A percentile compares a stretch with the other conserved stretches of the same genome.
Conservation (phyloP, 2,329 filamentous ascomycete species). For the Zymoseptoria passerinii region DNA sequence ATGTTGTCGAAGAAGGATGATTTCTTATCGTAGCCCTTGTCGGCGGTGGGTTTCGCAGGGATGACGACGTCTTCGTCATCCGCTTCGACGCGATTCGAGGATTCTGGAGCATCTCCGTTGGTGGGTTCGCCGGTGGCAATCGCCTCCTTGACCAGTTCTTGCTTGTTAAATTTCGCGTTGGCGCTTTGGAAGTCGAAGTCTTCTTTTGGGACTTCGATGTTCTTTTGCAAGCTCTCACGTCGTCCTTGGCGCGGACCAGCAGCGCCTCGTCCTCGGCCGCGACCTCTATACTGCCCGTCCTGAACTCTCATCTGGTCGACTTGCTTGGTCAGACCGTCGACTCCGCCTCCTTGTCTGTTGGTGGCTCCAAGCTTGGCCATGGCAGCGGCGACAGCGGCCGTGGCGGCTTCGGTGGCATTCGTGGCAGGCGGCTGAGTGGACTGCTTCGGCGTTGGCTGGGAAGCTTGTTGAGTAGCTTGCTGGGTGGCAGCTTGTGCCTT, state of each 20-base stretch:
- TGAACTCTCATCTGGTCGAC: constrained; percentile 63
- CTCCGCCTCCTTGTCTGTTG: constrained; percentile 17
- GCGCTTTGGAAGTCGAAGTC: constrained; percentile 87
- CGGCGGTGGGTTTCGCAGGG: constrained; percentile 31
- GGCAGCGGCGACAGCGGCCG: constrained; percentile 68
- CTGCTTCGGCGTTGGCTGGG: constrained; percentile 7
- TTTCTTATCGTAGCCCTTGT: constrained; percentile 71
- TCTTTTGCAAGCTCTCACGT: constrained; percentile 33
- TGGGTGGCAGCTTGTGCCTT: constrained; percentile 8
- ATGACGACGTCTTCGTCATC: constrained; percentile 38
- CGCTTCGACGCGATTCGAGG: constrained; percentile 19
- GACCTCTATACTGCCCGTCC: constrained; percentile 29
- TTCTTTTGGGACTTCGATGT: constrained; percentile 76
- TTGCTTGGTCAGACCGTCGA: constrained; percentile 66
- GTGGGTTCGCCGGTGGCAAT: constrained; percentile 67
- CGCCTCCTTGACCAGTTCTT: constrained; percentile 80
- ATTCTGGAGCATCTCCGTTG: constrained; percentile 30
- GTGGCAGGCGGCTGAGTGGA: constrained; percentile 14
- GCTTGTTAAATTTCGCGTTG: constrained; percentile 85
- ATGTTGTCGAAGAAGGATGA: constrained; percentile 98
- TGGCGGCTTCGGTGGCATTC: constrained; percentile 62
- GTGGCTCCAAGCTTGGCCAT: constrained; percentile 60
- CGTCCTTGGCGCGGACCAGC: constrained; percentile 31
- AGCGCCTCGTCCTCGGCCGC: constrained; percentile 42
- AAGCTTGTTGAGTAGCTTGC: constrained; percentile 5